Evolutionary conservation across 148 eudicot genomes (phyloP), one percentile per base, ranked within the genome.

Genomic region (Vaccinium macrocarpon): DNA sequence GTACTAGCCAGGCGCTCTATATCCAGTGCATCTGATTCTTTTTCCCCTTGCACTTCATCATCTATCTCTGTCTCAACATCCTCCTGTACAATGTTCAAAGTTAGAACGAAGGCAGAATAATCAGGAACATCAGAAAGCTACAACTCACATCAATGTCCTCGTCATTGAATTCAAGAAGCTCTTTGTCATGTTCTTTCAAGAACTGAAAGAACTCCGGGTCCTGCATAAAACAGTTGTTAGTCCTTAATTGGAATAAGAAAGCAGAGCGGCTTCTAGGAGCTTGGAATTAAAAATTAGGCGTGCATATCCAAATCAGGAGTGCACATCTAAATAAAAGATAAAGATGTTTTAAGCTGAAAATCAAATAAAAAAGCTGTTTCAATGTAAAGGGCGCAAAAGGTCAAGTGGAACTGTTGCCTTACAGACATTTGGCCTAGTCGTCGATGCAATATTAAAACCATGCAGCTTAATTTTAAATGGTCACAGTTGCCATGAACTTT

Each of bases 171-270:
- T 93, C 94, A 74, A 97, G 81, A 55, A 97, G 96, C 86, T 91
- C 96, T 84, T 91, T 88, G 82, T 97, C 98, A 81, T 92, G 95
- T 84, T 95, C 94, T 87, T 94, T 85, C 89, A 97, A 82, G 84
- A 88, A 97, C 86, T 94, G 88, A 81, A 90, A 95, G 82, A 95
- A 97, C 89, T 95, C 99, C 0, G 98, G 99, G 84, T 95, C 95
- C 99, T 95, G 93, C 88, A 88, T n/a, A 38, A 29, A 81, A 53
- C 70, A 68, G 16, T 59, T n/a, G 80, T 81, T 82, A 83, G 55
- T 61, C 0, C 55, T n/a, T 11, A 10, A 74, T 18, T 21, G 82
- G 83, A 51, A 56, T 42, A 48, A 53, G 3, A 49, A 64, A 88
- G 59, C 55, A 77, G 52, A 4, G 29, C 78, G 49, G n/a, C 38